Evolutionary conservation across 352 stramenopile species (phyloP).

Genomic region (Phytophthora hybrid): DNA sequence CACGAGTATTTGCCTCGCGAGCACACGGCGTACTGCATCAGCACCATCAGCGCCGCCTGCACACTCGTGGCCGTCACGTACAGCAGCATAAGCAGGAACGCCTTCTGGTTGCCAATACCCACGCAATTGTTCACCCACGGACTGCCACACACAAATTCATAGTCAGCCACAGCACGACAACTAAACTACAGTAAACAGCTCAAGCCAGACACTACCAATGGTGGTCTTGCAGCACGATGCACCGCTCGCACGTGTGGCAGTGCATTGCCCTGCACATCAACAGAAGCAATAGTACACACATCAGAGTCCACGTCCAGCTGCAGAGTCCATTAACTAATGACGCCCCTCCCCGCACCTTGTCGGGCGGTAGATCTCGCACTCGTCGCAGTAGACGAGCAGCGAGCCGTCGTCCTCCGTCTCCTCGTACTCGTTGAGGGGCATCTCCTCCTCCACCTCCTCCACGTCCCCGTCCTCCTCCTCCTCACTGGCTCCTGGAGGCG

Average conservation of each 20-base stretch:
- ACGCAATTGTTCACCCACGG: constrained; percentile 92
- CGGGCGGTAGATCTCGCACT: constrained; percentile 81
- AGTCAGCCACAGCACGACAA: constrained; percentile 7
- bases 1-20: constrained; percentile 50
- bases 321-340: background rate
- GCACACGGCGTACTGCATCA: constrained; percentile 62
- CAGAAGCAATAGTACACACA: background rate
- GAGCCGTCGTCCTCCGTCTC: constrained; percentile 77
- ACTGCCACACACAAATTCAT: constrained; percentile 38
- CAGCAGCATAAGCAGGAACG: constrained; percentile 83
- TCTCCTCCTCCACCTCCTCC: constrained; percentile 69
- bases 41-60: constrained; percentile 63
- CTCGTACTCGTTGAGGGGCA: constrained; percentile 73
- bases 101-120: constrained; percentile 84
- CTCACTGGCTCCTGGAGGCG: constrained; percentile 2
- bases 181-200: too few species aligned
- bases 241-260: constrained; percentile 80
- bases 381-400: constrained; percentile 82
- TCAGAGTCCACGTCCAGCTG: constrained; percentile 2
- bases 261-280: constrained; percentile 65
- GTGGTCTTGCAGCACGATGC: constrained; percentile 84
- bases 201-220: constrained; percentile 61
- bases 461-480: constrained; percentile 30
- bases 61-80: constrained; percentile 74
- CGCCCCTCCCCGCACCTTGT: constrained; percentile 48